A percentile compares a stretch with the other conserved stretches of the same genome.
Conservation (phyloP, 352 stramenopile species). For the Pythium plurisporium region DNA sequence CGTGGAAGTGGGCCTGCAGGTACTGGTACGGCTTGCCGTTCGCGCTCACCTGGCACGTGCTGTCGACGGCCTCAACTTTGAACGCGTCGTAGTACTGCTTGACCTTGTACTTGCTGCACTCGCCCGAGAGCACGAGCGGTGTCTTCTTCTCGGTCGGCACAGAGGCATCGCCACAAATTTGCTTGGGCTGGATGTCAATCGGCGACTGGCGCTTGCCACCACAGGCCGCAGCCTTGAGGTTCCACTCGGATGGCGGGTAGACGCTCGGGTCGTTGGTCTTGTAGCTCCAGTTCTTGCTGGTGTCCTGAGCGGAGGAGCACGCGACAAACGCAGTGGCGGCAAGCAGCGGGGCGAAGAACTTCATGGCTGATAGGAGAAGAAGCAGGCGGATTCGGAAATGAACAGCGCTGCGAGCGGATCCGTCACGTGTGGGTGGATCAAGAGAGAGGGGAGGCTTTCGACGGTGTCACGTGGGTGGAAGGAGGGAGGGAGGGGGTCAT, state of each 20-base stretch:
- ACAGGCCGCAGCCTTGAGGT: constrained; percentile 11
- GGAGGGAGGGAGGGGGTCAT: too few relatives aligned
- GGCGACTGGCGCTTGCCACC: constrained; percentile 31
- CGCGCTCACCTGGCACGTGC: constrained; percentile 15
- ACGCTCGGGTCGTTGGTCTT: constrained; percentile 18
- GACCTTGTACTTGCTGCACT: constrained; percentile 15
- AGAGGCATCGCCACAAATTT: neutral
- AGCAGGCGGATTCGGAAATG: too few relatives aligned
- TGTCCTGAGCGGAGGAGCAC: too few relatives aligned
- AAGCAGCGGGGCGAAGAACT: constrained; percentile 5
- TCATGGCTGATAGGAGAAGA: too few relatives aligned
- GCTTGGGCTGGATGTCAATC: constrained; percentile 20
- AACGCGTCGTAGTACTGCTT: constrained; percentile 20
- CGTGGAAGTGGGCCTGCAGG: constrained; percentile 33
- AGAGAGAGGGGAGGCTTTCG: too few relatives aligned
- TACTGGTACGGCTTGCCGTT: constrained; percentile 21
- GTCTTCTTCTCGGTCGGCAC: neutral
- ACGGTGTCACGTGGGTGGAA: too few relatives aligned
- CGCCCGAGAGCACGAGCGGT: constrained; percentile 17
- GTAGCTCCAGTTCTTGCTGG: constrained; percentile 18
- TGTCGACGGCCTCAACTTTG: constrained; percentile 11
- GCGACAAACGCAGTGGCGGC: neutral
- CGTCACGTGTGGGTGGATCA: too few relatives aligned
- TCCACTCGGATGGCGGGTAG: constrained; percentile 23
- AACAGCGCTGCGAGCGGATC: too few relatives aligned